Evolutionary conservation across 768 basidiomycete species (phyloP), one percentile per base, ranked within the genome.

Genomic region (Auriscalpium orientale): DNA sequence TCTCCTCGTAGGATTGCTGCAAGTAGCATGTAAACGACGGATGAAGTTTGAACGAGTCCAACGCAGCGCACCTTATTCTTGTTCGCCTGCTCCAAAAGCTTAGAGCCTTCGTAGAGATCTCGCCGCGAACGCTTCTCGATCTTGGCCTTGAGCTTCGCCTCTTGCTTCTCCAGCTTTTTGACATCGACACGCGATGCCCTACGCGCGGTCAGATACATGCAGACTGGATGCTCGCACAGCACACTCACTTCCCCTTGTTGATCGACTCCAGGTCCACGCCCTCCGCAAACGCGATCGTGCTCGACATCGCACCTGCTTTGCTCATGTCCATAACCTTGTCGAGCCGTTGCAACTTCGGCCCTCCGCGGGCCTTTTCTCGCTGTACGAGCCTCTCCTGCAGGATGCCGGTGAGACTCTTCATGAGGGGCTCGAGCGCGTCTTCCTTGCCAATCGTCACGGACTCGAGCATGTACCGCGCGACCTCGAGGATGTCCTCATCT

Each of bases 141-240:
- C 72, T 99, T 99, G 33, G 93, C 93, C 89, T 85, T 87, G 63
- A 98, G 83, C 70, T 99, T 99, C 1, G 93, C 92, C 71, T 99
- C 97, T 64, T 93, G 90, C 71, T 97, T 95, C 73, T 95, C 93
- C 9, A 97, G 82, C 65, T 95, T 95, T 72, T 94, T 95, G 58
- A 97, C 81, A 73, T 97, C 93, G 48, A 97, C 93, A 33, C 88
- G 85, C 38, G 91, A 91, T 36, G 89, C 90, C 72, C 93, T 91
- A 10, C 22, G 8, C 11, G 16, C n/a, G 8, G 21, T 50, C 16
- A 55, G n/a, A n/a, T 7, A 22, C 37, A 37, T 28, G 18, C 13
- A 13, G 43, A 20, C 6, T 8, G 4, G 15, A 15, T 0, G 13
- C 35, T 12, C 10, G 13, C 7, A 44, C 34, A 10, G 40, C 49